Evolutionary conservation across 306 rosid species (phyloP), one percentile per base, ranked within the genome.

Genomic region (Canavalia ensiformis): DNA sequence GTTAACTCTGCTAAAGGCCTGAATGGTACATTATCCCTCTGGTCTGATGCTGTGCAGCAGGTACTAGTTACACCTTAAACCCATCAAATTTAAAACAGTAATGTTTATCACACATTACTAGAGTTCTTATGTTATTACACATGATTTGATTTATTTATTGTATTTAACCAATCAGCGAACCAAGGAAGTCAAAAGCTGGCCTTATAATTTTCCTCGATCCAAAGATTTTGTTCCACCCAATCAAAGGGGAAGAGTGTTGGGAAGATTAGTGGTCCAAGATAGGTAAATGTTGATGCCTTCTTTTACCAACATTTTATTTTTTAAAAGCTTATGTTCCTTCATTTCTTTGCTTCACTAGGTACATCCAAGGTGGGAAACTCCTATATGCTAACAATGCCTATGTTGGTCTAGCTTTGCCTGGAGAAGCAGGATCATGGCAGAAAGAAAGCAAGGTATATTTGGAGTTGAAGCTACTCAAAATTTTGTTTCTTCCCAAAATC

Each of bases 381-480:
- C 69, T 52, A 37, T 55, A 4, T 73, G 89, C 86, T 13, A 51
- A 81, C 30, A 68, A 62, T 76, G 94, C 97, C 35, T 86, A 85
- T 80, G 79, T 92, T 68, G 98, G 98, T 50, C 79, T 94, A 18
- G 97, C 97, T 34, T 77, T 87, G 37, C 93, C 96, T 0, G 97
- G 98, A 72, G 77, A 82, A 11, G 81, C 72, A 0, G 98, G 98
- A 69, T 94, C 98, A 55, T 94, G 97, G 98, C 93, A 94, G 69
- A 87, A 3, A 68, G 98, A 94, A 84, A 89, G 90, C 89, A 92
- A 92, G 89, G 98, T 92, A 81, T 28, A 29, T 68, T 11, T 4
- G 28, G 39, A 68, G 2, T 8, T 56, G 39, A 3, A 28, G 25
- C 25, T 18, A 18, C 25, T 18, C 25, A 18, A 5, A 29, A 64